phyloP scores from a whole-genome alignment of 2,329 filamentous ascomycete species.

The Xylaria sp. region DNA sequence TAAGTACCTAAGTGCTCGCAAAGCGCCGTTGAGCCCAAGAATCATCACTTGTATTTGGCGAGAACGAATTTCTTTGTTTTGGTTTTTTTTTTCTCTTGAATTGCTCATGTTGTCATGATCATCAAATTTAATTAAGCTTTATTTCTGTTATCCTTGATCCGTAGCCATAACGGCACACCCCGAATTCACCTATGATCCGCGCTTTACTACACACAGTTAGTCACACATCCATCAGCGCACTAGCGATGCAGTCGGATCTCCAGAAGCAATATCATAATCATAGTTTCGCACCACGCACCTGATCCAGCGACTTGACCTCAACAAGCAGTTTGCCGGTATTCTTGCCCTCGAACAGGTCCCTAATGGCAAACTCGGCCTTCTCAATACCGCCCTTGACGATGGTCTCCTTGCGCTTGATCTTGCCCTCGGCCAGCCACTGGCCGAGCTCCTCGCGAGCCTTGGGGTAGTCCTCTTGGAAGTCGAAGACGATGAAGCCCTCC shows the following conservation, averaged over 20 bases:
- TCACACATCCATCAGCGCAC: background rate
- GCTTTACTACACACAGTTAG: conserved; percentile 32
- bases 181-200: background rate
- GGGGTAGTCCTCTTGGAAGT: conserved; percentile 68
- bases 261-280: conserved; percentile 41
- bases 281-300: conserved; percentile 44
- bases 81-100: no score
- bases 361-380: conserved; percentile 70
- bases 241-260: background rate
- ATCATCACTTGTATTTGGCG: background rate
- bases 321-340: conserved; percentile 76
- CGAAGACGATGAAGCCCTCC: conserved; percentile 79
- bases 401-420: conserved; percentile 76
- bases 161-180: background rate
- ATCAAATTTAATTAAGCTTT: conserved; percentile 5
- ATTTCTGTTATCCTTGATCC: background rate
- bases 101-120: background rate
- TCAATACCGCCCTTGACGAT: conserved; percentile 75
- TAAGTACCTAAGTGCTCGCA: no score
- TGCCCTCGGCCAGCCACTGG: conserved; percentile 76
- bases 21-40: background rate
- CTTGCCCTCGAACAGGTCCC: conserved; percentile 72
- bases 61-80: background rate
- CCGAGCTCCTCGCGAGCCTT: conserved; percentile 69
- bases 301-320: conserved; percentile 57